Conservation (phyloP, 2,329 filamentous ascomycete genomes). For the Diaporthe velutina region DNA sequence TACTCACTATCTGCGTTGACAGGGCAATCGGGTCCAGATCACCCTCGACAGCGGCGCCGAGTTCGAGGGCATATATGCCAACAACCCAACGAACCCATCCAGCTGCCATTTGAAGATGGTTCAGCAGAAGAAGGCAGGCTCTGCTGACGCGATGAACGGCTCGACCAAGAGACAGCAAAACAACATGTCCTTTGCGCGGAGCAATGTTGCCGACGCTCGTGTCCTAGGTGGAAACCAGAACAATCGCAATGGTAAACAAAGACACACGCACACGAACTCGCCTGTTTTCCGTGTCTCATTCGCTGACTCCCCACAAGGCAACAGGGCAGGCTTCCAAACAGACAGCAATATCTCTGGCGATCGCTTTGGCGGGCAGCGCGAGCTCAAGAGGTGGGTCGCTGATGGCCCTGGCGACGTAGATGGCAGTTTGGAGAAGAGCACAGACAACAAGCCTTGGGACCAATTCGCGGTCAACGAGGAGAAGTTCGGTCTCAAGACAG, state of each 20-base stretch:
- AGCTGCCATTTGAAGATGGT: slow-evolving; percentile 50
- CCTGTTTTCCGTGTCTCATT: not conserved
- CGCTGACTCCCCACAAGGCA: slow-evolving; percentile 62
- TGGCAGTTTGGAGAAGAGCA: slow-evolving; percentile 76
- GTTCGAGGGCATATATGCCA: slow-evolving; percentile 49
- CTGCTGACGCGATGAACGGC: slow-evolving; percentile 48
- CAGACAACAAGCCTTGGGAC: slow-evolving; percentile 73
- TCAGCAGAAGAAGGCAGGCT: slow-evolving; percentile 49
- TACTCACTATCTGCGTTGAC: slow-evolving; percentile 35
- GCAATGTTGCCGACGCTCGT: slow-evolving; percentile 48
- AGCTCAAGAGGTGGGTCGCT: slow-evolving; percentile 86
- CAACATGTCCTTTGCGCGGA: slow-evolving; percentile 51
- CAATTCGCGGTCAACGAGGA: slow-evolving; percentile 93
- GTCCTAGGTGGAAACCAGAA: slow-evolving; percentile 44
- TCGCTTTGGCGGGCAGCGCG: slow-evolving; percentile 77
- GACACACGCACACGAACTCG: not conserved
- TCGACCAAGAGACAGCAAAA: slow-evolving; percentile 46
- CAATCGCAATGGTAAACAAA: slow-evolving; percentile 55
- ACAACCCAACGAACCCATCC: slow-evolving; percentile 43
- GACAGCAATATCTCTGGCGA: slow-evolving; percentile 89
- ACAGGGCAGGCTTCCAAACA: slow-evolving; percentile 80
- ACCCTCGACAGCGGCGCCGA: slow-evolving; percentile 46
- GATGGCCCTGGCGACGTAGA: slow-evolving; percentile 73
- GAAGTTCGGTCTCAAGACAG: slow-evolving; percentile 87
- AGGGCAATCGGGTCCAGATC: slow-evolving; percentile 50